Evolutionary conservation across 306 rosid genomes (phyloP).

Genomic region (Urtica urens): DNA sequence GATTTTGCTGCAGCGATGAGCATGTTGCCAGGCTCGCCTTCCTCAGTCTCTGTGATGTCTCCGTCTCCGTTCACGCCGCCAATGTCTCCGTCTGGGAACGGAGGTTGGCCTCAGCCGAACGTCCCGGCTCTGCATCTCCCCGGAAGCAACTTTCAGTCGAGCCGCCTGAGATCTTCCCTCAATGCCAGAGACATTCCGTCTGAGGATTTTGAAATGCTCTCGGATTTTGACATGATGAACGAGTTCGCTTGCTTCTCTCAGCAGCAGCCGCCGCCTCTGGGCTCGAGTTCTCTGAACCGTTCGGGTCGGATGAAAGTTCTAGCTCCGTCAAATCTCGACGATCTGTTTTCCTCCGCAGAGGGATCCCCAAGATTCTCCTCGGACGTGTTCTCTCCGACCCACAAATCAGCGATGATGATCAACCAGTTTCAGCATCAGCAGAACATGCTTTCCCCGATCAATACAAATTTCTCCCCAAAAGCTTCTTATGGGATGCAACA

Average conservation of each 20-base stretch:
- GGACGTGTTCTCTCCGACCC: conserved; percentile 74
- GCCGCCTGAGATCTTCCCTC: conserved; percentile 81
- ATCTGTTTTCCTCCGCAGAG: conserved; percentile 78
- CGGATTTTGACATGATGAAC: conserved; percentile 57
- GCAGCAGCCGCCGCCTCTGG: conserved; percentile 40
- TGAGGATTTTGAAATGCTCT: conserved; percentile 54
- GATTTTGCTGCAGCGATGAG: conserved; percentile 89
- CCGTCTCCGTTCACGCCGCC: conserved; percentile 86
- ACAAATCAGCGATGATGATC: conserved; percentile 67
- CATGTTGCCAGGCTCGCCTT: conserved; percentile 82
- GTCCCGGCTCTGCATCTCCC: conserved; percentile 87
- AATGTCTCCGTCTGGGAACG: conserved; percentile 78
- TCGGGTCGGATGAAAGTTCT: conserved; percentile 64
- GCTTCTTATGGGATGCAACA: conserved; percentile 65
- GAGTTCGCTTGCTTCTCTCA: conserved; percentile 66
- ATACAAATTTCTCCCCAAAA: conserved; percentile 62
- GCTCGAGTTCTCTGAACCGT: conserved; percentile 52
- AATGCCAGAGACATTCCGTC: conserved; percentile 65
- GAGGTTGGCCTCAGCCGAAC: conserved; percentile 90
- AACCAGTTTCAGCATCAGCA: conserved; percentile 93
- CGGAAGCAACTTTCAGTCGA: conserved; percentile 75
- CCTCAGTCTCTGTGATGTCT: conserved; percentile 71
- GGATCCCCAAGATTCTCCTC: conserved; percentile 73
- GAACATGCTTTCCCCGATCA: conserved; percentile 67
- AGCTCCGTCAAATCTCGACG: conserved; percentile 81